Conservation (phyloP, 805 yeast genomes). For the Spathaspora sp. region DNA sequence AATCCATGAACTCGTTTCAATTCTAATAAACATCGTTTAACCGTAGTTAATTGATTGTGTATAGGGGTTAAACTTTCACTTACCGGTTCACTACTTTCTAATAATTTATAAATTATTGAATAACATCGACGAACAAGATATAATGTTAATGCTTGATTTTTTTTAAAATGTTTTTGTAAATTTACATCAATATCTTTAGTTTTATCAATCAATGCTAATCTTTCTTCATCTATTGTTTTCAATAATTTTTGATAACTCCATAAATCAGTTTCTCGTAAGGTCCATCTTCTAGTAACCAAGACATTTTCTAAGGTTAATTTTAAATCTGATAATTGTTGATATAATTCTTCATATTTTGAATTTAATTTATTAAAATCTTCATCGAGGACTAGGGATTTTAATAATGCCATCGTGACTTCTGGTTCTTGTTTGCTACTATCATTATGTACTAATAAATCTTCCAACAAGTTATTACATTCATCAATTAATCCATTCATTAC, state of each 20-base stretch:
- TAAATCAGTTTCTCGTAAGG: slow-evolving; percentile 91
- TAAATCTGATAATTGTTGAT: slow-evolving; percentile 58
- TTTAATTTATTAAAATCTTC: slow-evolving; percentile 4
- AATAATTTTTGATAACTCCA: slow-evolving; percentile 76
- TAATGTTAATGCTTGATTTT: slow-evolving; percentile 47
- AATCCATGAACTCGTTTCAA: slow-evolving; percentile 92
- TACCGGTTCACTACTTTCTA: slow-evolving; percentile 93
- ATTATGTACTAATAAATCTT: slow-evolving; percentile 40
- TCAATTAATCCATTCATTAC: slow-evolving; percentile 74
- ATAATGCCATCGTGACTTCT: neutral
- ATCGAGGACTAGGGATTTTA: neutral
- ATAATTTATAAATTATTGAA: slow-evolving; percentile 80
- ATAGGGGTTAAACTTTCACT: slow-evolving; percentile 89
- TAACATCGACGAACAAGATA: slow-evolving; percentile 87
- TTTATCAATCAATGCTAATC: slow-evolving; percentile 34
- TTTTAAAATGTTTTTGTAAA: slow-evolving; percentile 18
- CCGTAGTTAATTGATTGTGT: slow-evolving; percentile 90
- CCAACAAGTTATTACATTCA: slow-evolving; percentile 73
- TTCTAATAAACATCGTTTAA: slow-evolving; percentile 83
- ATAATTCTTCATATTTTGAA: slow-evolving; percentile 46
- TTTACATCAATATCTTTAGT: neutral
- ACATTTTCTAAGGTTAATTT: slow-evolving; percentile 77
- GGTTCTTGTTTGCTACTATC: neutral
- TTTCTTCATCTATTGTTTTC: slow-evolving; percentile 66
- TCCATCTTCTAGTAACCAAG: slow-evolving; percentile 94